Base-by-base conservation (phyloP, 305 asterid genomes). In the Fraxinus sp. region DNA sequence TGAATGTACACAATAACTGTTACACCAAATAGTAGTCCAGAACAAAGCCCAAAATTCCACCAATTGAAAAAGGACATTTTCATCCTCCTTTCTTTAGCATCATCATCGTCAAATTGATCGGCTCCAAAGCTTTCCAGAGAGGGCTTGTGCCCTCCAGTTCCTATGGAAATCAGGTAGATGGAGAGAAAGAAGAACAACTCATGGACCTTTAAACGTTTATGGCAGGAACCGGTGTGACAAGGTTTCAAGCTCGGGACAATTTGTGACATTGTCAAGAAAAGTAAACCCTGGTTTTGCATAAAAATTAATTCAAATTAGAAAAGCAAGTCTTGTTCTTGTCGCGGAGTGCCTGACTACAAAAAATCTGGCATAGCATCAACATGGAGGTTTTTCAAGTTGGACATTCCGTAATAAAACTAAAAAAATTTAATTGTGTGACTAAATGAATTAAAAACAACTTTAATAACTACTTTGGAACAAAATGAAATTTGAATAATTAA, bases 101-200 rank as follows among this genome's bases (percentile, higher is more conserved):
- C 94, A 59, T 93, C 92, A 14, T 93, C 98, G 55, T 96, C 99
- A 39, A 96, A 96, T 77, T 96, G 99, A 55, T 96, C 97, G 5
- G 99, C 99, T 18, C 98, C 99, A 26, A 96, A 96, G 88, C 99
- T 94, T 87, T 96, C 97, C 1, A 96, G 86, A 1, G 95, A 87
- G 1, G 99, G 98, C 87, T 93, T 96, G 77, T 94, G 97, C 55
- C 98, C 98, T 4, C 98, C 99, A 0, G 99, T 95, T 55, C 96
- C 99, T 0, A 89, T 79, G 2, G 99, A 93, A 82, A 96, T 85
- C 81, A 91, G 78, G 87, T 96, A 96, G 10, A 96, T 89, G 0
- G 94, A 95, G 0, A 92, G 81, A 86, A 93, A 94, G 92, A 96
- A 96, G 57, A 90, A 72, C 4, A 84, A 46, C 82, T 84, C 91